A percentile compares a stretch with the other conserved stretches of the same genome.
These are phyloP conservation scores for Kazachstania africana DNA, from an alignment of 805 yeast species.

Conservation along the genomic window DNA sequence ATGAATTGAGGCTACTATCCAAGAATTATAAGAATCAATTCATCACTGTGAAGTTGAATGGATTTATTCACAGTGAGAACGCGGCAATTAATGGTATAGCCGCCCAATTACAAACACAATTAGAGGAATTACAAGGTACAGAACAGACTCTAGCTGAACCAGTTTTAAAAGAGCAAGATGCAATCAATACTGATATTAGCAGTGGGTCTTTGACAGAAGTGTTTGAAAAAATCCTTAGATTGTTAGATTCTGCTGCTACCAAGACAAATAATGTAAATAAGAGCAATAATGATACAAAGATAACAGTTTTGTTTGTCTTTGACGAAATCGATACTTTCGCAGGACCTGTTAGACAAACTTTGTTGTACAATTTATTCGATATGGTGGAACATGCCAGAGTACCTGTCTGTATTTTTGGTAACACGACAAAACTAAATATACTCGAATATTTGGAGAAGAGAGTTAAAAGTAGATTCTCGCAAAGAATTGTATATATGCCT, in stretches of 20 bases:
- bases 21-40: conserved; percentile 36
- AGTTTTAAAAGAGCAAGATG: neutral
- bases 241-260: conserved; percentile 31
- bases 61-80: conserved; percentile 59
- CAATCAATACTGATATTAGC: conserved; percentile 29
- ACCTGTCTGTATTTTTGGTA: conserved; percentile 75
- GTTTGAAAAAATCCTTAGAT: conserved; percentile 43
- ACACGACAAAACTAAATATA: conserved; percentile 62
- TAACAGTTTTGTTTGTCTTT: conserved; percentile 63
- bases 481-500: conserved; percentile 52
- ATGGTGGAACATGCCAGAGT: conserved; percentile 57
- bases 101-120: conserved; percentile 53
- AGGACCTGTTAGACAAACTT: conserved; percentile 59
- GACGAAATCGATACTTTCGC: conserved; percentile 83
- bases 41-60: conserved; percentile 54
- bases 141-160: no score
- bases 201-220: conserved; percentile 47
- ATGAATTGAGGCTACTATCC: conserved; percentile 39
- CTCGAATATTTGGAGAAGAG: conserved; percentile 82
- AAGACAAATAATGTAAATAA: conserved; percentile 5
- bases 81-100: conserved; percentile 80
- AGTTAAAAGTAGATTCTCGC: conserved; percentile 82
- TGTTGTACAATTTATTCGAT: conserved; percentile 80
- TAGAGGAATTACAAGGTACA: conserved; percentile 24
- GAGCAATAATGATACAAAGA: conserved; percentile 23